Conservation (phyloP, 305 asterid genomes). For the Fraxinus velutina region DNA sequence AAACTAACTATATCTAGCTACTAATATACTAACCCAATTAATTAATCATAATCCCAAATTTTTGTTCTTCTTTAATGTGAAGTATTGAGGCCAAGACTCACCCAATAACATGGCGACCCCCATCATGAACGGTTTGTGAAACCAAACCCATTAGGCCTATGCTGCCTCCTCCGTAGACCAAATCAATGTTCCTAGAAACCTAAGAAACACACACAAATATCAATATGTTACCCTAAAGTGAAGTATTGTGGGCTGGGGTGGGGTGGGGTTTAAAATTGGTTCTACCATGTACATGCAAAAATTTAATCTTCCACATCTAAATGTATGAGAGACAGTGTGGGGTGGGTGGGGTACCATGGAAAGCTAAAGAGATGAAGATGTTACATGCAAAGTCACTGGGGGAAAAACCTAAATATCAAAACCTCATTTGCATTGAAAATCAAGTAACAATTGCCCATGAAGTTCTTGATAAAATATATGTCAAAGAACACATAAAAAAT, state of each 20-base stretch:
- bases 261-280: background rate
- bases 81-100: constrained; percentile 30
- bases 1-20: background rate
- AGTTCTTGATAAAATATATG: background rate
- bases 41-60: constrained; percentile 18
- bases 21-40: constrained; percentile 18
- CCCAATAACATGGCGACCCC: constrained; percentile 98
- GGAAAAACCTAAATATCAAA: background rate
- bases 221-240: constrained; percentile 26
- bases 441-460: background rate
- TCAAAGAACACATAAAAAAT: background rate
- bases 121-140: constrained; percentile 96
- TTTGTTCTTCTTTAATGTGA: background rate
- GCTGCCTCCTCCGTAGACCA: constrained; percentile 99
- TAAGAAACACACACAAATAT: constrained; percentile 21
- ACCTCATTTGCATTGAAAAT: background rate
- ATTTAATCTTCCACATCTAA: background rate
- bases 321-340: background rate
- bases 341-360: background rate
- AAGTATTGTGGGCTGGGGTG: background rate
- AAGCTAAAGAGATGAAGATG: background rate
- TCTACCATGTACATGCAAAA: background rate
- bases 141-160: constrained; percentile 97
- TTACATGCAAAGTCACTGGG: constrained; percentile 23
- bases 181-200: constrained; percentile 93